Evolutionary conservation across 2,329 filamentous ascomycete species (phyloP), one percentile per base, ranked within the genome.

Genomic region (Colletotrichum endophyticum): DNA sequence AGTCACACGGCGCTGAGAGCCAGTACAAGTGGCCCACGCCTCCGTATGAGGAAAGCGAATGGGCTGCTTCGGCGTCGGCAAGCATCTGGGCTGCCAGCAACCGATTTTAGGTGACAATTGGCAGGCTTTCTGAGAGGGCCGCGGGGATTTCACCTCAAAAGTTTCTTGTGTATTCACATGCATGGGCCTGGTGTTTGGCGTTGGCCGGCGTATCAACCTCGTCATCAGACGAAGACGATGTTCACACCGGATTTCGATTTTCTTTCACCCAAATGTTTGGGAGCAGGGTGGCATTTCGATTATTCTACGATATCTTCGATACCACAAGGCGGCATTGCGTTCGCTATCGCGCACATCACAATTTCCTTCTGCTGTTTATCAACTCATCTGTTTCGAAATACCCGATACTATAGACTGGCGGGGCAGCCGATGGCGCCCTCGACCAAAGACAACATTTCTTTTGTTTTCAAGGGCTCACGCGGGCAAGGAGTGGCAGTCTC

Each of bases 1-100:
- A 91, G 88, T 81, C 87, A 2, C 83, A 85, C 15, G 75, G 76
- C 36, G 57, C 64, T 25, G 86, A 88, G 34, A 78, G 81, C 25
- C 86, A 90, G 78, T 88, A 91, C 81, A 97, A 98, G 86, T 98
- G 96, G 94, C 96, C 96, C 5, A 99, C 97, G 19, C 97, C 97
- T 27, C 96, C 97, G 5, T 98, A 98, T 80, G 96, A 98, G 82
- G 96, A 98, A 81, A 93, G 93, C 78, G 96, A 98, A 83, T 99
- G 96, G 96, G 95, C 94, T 22, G 92, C 94, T 11, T 94, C 95
- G 57, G 94, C 95, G 34, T 92, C 95, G 13, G 94, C 95, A 8
- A 96, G 94, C 85, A 96, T 96, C 79, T 94, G 95, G 88, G 93
- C 94, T 70, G 92, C 93, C 36, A 91, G 94, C 78, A 93, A 90